These are phyloP conservation scores for Xanthoconium purpureum DNA, from an alignment of 768 basidiomycete species.

Conservation along the genomic window DNA sequence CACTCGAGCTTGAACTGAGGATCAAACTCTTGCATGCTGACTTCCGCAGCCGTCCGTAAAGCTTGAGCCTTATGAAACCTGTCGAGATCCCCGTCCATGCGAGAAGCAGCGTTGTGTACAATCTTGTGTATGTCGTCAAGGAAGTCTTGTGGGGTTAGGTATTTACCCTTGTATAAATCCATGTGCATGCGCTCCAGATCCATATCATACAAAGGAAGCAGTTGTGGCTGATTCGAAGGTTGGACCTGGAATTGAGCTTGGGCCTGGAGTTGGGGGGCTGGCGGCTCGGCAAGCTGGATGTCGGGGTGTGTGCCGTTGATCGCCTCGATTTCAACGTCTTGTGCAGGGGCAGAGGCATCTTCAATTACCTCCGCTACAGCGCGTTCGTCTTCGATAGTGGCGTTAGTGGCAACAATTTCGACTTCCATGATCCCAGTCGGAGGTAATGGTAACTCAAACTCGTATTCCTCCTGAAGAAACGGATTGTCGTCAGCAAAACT, in stretches of 20 bases:
- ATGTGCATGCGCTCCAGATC: slow-evolving; percentile 90
- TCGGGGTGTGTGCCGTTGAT: slow-evolving; percentile 37
- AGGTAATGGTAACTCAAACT: slow-evolving; percentile 41
- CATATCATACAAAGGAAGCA: slow-evolving; percentile 70
- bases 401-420: slow-evolving; percentile 36
- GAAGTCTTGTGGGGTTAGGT: slow-evolving; percentile 86
- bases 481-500: slow-evolving; percentile 9
- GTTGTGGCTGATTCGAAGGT: slow-evolving; percentile 34
- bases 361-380: slow-evolving; percentile 45
- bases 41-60: slow-evolving; percentile 83
- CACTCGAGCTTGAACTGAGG: slow-evolving; percentile 76
- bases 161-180: slow-evolving; percentile 79
- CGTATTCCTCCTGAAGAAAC: slow-evolving; percentile 66
- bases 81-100: slow-evolving; percentile 64
- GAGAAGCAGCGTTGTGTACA: slow-evolving; percentile 66
- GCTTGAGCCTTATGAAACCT: slow-evolving; percentile 79
- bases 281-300: slow-evolving; percentile 18
- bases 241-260: slow-evolving; percentile 35
- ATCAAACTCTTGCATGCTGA: slow-evolving; percentile 86
- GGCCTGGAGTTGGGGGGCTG: slow-evolving; percentile 34
- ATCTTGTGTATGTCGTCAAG: slow-evolving; percentile 79
- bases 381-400: slow-evolving; percentile 39
- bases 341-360: slow-evolving; percentile 17
- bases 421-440: slow-evolving; percentile 27
- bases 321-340: slow-evolving; percentile 33